A percentile compares a stretch with the other conserved stretches of the same genome.
Evolutionary conservation across 1,284 basidiomycete species (phyloP).

Genomic region (Austroboletus niveus): DNA sequence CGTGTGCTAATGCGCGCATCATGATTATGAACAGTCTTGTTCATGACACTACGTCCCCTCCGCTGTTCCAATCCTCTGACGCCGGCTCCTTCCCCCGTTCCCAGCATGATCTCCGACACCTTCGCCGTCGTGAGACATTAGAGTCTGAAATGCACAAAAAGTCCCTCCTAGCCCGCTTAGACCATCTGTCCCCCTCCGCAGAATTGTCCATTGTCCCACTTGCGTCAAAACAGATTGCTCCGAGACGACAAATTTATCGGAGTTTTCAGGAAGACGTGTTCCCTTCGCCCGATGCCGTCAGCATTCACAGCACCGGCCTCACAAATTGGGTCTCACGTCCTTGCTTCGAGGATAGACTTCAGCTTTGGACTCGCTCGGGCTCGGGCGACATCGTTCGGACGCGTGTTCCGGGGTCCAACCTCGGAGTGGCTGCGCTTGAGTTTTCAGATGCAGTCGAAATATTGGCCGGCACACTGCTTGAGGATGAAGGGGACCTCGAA

Average conservation of each 20-base stretch:
- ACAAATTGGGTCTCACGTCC: conserved; percentile 66
- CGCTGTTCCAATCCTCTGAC: conserved; percentile 46
- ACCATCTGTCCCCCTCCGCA: conserved; percentile 44
- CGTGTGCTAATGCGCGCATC: conserved; percentile 32
- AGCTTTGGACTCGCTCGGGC: conserved; percentile 49
- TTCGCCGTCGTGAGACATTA: conserved; percentile 42
- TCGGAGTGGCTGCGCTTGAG: conserved; percentile 73
- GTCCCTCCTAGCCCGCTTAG: conserved; percentile 48
- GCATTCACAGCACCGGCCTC: conserved; percentile 52
- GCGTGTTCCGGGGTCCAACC: conserved; percentile 45
- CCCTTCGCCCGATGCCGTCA: conserved; percentile 39
- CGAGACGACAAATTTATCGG: conserved; percentile 12
- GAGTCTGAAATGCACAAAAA: conserved; percentile 49
- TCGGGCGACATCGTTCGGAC: conserved; percentile 36
- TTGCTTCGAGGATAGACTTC: conserved; percentile 70
- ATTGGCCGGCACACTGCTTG: conserved; percentile 44
- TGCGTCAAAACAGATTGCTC: conserved; percentile 37
- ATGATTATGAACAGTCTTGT: conserved; percentile 43
- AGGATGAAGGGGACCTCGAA: conserved; percentile 17
- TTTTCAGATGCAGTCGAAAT: conserved; percentile 63
- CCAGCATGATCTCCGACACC: conserved; percentile 41
- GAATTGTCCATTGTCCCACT: conserved; percentile 50
- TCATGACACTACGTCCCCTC: conserved; percentile 44
- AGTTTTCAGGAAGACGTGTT: conserved; percentile 41
- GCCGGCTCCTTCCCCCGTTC: conserved; percentile 65